Conservation (phyloP, 2,329 filamentous ascomycete genomes). For the Talaromyces funiculosus region DNA sequence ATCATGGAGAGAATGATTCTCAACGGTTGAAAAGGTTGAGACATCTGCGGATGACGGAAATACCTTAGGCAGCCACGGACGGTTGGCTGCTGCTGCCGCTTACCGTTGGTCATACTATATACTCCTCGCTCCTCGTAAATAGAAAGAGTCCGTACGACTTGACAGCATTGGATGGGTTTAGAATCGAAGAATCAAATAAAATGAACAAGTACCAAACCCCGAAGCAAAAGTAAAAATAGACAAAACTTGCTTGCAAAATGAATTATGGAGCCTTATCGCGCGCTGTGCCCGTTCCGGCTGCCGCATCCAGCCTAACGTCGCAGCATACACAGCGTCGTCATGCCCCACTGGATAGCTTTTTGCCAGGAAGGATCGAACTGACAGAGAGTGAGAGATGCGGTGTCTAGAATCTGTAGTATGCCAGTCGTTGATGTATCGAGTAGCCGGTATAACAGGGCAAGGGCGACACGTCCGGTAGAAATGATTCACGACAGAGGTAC, state of each 20-base stretch:
- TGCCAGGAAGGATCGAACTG: too few species aligned
- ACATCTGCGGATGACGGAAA: background rate
- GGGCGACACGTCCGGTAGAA: background rate
- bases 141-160: background rate
- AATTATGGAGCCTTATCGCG: slow-evolving; percentile 20
- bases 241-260: slow-evolving; percentile 6
- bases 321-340: background rate
- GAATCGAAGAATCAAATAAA: background rate
- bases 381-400: background rate
- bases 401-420: background rate
- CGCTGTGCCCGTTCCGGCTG: slow-evolving; percentile 26
- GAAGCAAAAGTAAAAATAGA: background rate
- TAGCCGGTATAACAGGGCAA: background rate
- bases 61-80: background rate
- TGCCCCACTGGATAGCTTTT: background rate
- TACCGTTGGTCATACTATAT: background rate
- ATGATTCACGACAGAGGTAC: background rate
- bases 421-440: background rate
- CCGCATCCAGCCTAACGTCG: slow-evolving; percentile 30
- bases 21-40: background rate
- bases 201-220: background rate
- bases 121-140: background rate
- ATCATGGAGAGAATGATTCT: too few species aligned
- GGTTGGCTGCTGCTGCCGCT: background rate
- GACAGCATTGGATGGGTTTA: background rate